Conservation (phyloP, 176 grass and related monocot species). For the Eremochloa ophiuroides region DNA sequence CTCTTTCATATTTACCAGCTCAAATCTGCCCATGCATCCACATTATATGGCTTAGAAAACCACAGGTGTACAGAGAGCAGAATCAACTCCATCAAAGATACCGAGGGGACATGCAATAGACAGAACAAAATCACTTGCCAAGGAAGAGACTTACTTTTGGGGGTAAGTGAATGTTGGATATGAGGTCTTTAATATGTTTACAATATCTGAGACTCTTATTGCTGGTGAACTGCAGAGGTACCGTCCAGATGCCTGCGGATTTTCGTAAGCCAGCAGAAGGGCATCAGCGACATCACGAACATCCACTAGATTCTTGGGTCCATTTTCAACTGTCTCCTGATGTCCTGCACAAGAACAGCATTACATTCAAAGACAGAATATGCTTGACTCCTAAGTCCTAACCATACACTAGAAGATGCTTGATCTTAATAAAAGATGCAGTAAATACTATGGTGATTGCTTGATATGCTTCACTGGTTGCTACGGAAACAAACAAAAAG, state of each 20-base stretch:
- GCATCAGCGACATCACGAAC: constrained; percentile 34
- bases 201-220: constrained; percentile 13
- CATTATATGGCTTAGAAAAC: not conserved
- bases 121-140: not conserved
- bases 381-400: not conserved
- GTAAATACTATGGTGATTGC: not conserved
- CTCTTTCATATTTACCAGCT: not conserved
- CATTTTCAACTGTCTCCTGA: not conserved
- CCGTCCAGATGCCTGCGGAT: constrained; percentile 15
- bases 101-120: not conserved
- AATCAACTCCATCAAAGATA: not conserved
- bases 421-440: no score
- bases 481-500: not conserved
- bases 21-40: not conserved
- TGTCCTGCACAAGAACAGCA: not conserved
- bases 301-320: constrained; percentile 18
- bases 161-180: constrained; percentile 23
- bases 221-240: constrained; percentile 29
- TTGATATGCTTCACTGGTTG: not conserved
- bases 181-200: not conserved
- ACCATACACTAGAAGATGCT: not conserved
- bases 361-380: not conserved
- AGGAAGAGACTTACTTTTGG: constrained; percentile 15
- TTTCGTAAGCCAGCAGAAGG: constrained; percentile 30
- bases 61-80: not conserved